These are phyloP conservation scores for Eudorina sp. DNA, from an alignment of 139 green algal genomes.

Conservation along the genomic window DNA sequence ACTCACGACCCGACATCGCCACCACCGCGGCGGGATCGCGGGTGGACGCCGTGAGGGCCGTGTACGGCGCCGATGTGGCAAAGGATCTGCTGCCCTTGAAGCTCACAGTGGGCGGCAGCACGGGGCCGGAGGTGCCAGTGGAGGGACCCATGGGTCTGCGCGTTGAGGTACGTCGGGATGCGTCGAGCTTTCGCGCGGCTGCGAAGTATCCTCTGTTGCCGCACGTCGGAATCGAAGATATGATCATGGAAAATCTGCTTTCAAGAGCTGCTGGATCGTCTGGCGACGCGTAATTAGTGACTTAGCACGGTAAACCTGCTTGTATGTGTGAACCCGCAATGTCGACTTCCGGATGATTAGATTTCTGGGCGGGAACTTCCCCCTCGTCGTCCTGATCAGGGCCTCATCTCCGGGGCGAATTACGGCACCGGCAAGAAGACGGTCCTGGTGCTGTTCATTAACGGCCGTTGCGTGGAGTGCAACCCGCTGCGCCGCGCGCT, in stretches of 20 bases:
- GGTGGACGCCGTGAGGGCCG: constrained; percentile 81
- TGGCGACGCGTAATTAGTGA: too few relatives aligned
- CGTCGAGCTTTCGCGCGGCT: too few relatives aligned
- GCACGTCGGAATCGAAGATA: too few relatives aligned
- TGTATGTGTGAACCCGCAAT: too few relatives aligned
- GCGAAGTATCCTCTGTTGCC: too few relatives aligned
- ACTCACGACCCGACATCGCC: constrained; percentile 83
- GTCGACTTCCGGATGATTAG: too few relatives aligned
- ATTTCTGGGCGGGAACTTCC: too few relatives aligned
- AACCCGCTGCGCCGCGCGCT: constrained; percentile 78
- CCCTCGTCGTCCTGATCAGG: constrained; percentile 56
- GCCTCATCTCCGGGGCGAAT: constrained; percentile 78
- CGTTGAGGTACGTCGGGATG: constrained; percentile 48
- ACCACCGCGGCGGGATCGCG: constrained; percentile 13
- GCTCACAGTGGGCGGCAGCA: constrained; percentile 31
- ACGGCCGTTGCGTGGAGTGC: constrained; percentile 92
- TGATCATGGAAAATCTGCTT: too few relatives aligned
- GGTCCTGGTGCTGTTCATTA: constrained; percentile 95
- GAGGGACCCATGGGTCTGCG: constrained; percentile 34
- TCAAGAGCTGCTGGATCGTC: too few relatives aligned
- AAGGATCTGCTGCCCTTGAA: constrained; percentile 75
- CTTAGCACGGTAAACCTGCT: too few relatives aligned
- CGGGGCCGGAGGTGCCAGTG: constrained; percentile 23
- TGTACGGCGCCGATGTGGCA: constrained; percentile 87
- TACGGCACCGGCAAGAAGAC: constrained; percentile 79